Base-by-base conservation (phyloP, 306 rosid genomes). In the Vigna nakashimae region DNA sequence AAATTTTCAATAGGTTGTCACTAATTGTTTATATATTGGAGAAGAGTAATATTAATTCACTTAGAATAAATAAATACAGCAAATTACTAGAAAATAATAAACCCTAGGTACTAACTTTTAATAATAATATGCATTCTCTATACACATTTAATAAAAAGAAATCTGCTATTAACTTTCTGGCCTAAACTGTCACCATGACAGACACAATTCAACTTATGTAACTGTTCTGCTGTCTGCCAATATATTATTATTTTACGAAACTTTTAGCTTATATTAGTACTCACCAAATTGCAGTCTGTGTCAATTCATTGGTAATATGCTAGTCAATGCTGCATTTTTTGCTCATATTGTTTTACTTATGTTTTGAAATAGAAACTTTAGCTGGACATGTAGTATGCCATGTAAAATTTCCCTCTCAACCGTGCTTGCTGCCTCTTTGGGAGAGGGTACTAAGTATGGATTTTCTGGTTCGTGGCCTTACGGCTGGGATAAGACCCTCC, bases 21-120 rank as follows among this genome's bases (percentile, higher is more conserved):
- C 73, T 60, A 22, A 40, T 57, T 82, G 59, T 76, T 83, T 49
- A 74, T 56, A 55, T 55, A 55, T 55, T 55, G 15, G 26, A 52
- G 58, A 2, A 52, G 26, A 51, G 57, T 50, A 50, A 51, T 51
- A 51, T 51, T 51, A 51, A 51, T 6, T 51, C 28, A 18, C 5
- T 2, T 2, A 52, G 26, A 17, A 52, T 7, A 52, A 12, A 17
- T 18, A 17, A 52, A 52, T n/a, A 52, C 26, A 17, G 58, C 26
- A 52, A 52, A 52, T 52, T 52, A 52, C 58, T 52, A 17, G 12
- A 52, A 52, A 17, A 8, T 10, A 17, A 17, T 17, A 52, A 8
- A 17, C 58, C 2, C 13, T 42, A 11, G 2, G 3, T 5, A 34
- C 38, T 34, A 34, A 34, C 38, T 34, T 34, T 34, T 34, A 34